These are phyloP conservation scores for Nasturtium officinale DNA, from an alignment of 345 rosid genomes.

Conservation along the genomic window DNA sequence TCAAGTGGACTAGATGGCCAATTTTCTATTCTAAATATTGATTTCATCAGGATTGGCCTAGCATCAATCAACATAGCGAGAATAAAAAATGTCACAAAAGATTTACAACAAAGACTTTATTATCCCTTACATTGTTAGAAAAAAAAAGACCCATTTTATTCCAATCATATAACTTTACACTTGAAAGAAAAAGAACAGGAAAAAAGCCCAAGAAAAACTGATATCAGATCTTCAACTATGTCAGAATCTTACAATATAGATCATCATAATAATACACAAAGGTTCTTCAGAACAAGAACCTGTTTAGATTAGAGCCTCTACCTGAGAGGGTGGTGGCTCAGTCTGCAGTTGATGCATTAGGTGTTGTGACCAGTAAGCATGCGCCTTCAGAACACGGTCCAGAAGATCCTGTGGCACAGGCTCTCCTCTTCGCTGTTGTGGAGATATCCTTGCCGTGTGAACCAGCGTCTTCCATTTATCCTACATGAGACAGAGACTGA, in stretches of 20 bases:
- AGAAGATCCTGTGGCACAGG: conserved; percentile 89
- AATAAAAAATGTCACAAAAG: conserved; percentile 1
- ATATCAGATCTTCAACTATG: conserved; percentile 28
- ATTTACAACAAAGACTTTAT: conserved; percentile 10
- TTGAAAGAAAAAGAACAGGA: conserved; percentile 1
- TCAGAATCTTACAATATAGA: conserved; percentile 26
- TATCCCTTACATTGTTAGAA: conserved; percentile 1
- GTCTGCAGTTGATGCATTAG: conserved; percentile 62
- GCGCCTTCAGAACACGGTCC: conserved; percentile 78
- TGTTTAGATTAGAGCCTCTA: conserved; percentile 20
- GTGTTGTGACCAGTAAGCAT: conserved; percentile 81
- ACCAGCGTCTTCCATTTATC: conserved; percentile 98
- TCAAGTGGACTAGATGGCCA: neutral
- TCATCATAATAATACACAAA: conserved; percentile 27
- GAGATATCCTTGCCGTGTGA: conserved; percentile 92
- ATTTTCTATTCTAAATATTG: neutral
- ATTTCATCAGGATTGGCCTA: neutral
- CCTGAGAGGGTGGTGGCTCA: conserved; percentile 9
- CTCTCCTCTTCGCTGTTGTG: conserved; percentile 94
- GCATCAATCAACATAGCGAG: neutral
- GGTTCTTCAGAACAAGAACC: conserved; percentile 26
- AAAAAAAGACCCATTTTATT: conserved; percentile 5
- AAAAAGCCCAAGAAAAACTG: neutral
- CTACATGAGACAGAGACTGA: conserved; percentile 50
- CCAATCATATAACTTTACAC: conserved; percentile 30